phyloP scores from a whole-genome alignment of 345 rosid species.

The Eutrema yunnanense region DNA sequence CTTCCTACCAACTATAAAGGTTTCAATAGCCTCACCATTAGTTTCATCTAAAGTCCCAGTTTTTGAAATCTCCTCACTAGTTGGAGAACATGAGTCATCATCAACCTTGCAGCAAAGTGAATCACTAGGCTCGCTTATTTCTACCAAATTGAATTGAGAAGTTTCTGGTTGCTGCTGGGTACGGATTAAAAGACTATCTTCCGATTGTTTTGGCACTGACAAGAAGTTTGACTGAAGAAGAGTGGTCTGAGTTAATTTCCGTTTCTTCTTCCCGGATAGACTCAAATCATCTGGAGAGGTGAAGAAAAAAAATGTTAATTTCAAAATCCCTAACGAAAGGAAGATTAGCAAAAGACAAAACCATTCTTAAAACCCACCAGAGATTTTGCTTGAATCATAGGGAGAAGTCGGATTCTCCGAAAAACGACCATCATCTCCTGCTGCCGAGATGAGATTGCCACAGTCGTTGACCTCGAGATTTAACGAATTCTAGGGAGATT shows the following conservation, averaged over 20 bases:
- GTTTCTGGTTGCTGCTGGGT: not conserved
- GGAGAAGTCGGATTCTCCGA: slow-evolving; percentile 32
- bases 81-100: slow-evolving; percentile 19
- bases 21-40: slow-evolving; percentile 40
- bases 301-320: not conserved
- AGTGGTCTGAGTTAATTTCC: slow-evolving; percentile 76
- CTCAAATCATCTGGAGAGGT: slow-evolving; percentile 40
- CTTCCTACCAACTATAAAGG: slow-evolving; percentile 85
- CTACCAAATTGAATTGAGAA: not conserved
- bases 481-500: slow-evolving; percentile 31
- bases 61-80: slow-evolving; percentile 11
- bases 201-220: slow-evolving; percentile 29
- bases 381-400: slow-evolving; percentile 42
- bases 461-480: slow-evolving; percentile 30
- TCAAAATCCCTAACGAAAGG: not conserved
- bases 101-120: slow-evolving; percentile 17
- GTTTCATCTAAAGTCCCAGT: slow-evolving; percentile 20
- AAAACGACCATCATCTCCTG: not conserved
- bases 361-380: slow-evolving; percentile 28
- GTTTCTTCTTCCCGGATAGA: slow-evolving; percentile 47
- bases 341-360: not conserved
- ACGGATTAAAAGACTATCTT: not conserved
- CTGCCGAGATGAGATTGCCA: slow-evolving; percentile 5
- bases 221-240: slow-evolving; percentile 56
- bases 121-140: slow-evolving; percentile 5